phyloP scores from a whole-genome alignment of 2,329 filamentous ascomycete genomes.

The Apiospora rasikravindrae region DNA sequence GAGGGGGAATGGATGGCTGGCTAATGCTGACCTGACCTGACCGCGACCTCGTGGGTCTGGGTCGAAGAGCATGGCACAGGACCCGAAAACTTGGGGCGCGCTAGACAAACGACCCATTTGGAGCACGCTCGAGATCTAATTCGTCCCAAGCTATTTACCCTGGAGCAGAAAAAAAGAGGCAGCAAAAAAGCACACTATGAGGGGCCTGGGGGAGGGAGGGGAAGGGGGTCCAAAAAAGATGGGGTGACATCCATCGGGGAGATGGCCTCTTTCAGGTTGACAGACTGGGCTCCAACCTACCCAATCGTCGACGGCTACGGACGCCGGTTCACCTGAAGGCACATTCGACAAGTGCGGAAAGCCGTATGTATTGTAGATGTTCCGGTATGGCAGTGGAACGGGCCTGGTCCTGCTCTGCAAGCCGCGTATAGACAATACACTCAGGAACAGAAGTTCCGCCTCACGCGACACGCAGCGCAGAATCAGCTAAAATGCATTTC shows the following conservation, averaged over 20 bases:
- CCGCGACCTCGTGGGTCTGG: conserved; percentile 8
- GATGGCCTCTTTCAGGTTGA: conserved; percentile 3
- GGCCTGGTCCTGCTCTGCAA: neutral
- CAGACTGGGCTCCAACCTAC: neutral
- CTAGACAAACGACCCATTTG: conserved; percentile 11
- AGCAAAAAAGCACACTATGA: conserved; percentile 1
- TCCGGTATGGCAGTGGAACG: neutral
- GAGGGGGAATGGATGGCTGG: neutral
- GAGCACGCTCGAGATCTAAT: neutral
- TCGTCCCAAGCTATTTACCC: conserved; percentile 11
- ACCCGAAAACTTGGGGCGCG: conserved; percentile 10
- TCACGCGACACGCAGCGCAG: neutral
- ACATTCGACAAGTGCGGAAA: neutral
- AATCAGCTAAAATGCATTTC: neutral
- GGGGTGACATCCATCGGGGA: conserved; percentile 9
- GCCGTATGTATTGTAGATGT: neutral
- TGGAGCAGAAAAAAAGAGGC: neutral
- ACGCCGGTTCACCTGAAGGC: conserved; percentile 3
- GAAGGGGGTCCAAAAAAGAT: conserved; percentile 13
- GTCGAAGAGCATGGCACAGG: conserved; percentile 13
- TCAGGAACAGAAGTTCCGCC: neutral
- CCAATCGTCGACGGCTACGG: neutral
- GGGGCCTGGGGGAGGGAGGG: neutral
- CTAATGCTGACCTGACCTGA: neutral
- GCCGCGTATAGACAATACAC: neutral